These are phyloP conservation scores for Candida taoyuanica DNA, from an alignment of 805 yeast species.

Conservation along the genomic window DNA sequence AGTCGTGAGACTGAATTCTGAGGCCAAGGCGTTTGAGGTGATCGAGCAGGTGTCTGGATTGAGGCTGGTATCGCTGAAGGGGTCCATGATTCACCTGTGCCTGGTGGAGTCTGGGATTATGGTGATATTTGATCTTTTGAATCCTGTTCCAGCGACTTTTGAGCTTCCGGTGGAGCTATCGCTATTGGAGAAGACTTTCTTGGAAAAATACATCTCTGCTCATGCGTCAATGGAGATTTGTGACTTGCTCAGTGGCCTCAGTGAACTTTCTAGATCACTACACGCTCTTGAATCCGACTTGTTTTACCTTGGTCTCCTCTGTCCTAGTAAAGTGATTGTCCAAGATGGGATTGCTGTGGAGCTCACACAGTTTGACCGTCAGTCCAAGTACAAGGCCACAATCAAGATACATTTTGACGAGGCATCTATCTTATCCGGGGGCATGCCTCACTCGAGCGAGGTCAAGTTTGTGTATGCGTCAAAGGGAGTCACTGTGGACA, in stretches of 20 bases:
- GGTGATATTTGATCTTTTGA: constrained; percentile 11
- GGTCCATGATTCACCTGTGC: constrained; percentile 4
- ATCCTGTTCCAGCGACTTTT: constrained; percentile 2
- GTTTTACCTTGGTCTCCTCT: constrained; percentile 16
- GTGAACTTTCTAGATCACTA: constrained; percentile 3
- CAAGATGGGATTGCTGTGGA: constrained; percentile 10
- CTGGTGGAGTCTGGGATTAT: constrained; percentile 9
- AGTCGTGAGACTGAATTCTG: constrained; percentile 9
- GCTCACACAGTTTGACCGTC: constrained; percentile 17
- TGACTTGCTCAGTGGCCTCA: constrained; percentile 8
- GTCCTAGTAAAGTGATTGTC: constrained; percentile 10
- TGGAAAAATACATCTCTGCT: constrained; percentile 9
- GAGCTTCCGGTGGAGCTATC: constrained; percentile 8
- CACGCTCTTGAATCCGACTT: constrained; percentile 14
- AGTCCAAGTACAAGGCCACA: constrained; percentile 16
- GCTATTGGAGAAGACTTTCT: constrained; percentile 6
- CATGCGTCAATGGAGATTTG: constrained; percentile 1
- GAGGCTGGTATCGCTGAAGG: constrained; percentile 11
- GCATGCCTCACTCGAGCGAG: constrained; percentile 2
- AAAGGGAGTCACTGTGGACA: constrained; percentile 2
- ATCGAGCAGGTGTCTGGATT: constrained; percentile 17
- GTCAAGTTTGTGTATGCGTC: constrained; percentile 18
- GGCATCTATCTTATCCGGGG: constrained; percentile 6
- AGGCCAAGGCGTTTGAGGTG: constrained; percentile 8
- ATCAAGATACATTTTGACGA: constrained; percentile 13